phyloP scores from a whole-genome alignment of 2,329 filamentous ascomycete genomes.

The Rugonectria rugulosa region DNA sequence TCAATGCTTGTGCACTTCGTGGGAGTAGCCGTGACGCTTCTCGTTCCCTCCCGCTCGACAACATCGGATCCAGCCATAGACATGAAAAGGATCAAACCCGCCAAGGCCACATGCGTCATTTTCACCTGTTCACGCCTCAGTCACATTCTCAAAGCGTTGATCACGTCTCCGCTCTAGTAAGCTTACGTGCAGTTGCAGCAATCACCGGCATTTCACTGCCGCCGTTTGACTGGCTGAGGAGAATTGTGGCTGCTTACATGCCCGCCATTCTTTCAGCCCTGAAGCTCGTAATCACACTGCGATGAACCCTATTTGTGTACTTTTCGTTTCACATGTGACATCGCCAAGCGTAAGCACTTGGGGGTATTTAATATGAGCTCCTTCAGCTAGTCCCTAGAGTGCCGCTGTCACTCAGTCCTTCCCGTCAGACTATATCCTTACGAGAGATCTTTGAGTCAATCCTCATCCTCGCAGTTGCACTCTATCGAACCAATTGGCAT shows the following conservation, averaged over 20 bases:
- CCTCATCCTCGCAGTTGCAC: neutral
- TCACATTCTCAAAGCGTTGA: no score
- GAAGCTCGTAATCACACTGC: neutral
- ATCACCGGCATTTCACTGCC: neutral
- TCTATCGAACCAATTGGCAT: neutral
- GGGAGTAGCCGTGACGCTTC: no score
- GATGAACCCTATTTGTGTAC: neutral
- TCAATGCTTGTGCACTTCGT: no score
- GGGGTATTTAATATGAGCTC: conserved; percentile 3
- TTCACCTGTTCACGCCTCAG: no score
- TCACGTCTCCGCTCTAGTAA: neutral
- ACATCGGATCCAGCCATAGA: no score
- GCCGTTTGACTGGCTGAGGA: neutral
- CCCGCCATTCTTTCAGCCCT: neutral
- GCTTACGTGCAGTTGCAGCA: neutral
- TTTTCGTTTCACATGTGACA: neutral
- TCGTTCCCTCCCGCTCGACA: no score
- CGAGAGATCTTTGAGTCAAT: neutral
- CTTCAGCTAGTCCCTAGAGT: neutral
- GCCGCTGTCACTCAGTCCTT: no score
- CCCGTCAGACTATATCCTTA: neutral
- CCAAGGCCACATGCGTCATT: no score
- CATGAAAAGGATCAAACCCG: no score
- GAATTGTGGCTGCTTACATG: conserved; percentile 3
- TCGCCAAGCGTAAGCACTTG: neutral